Percentiles rank a stretch among this genome's conserved stretches.
Evolutionary conservation across 331 rosid species (phyloP).

Genomic region (Quercus lobata): DNA sequence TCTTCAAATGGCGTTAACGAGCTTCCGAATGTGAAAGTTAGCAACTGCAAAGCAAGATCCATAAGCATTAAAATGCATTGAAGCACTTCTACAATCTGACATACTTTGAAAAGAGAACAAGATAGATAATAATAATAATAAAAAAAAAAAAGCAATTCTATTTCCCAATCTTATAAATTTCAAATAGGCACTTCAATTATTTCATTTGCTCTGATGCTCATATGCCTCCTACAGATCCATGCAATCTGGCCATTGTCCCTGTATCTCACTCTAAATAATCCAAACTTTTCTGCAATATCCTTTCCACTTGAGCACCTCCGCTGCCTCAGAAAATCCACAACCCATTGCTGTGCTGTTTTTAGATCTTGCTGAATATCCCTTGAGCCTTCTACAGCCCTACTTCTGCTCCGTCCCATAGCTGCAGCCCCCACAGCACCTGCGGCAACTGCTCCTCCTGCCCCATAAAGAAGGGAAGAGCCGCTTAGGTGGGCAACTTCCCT

Average conservation of each 20-base stretch:
- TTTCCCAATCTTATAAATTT: constrained; percentile 4
- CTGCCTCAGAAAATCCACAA: constrained; percentile 89
- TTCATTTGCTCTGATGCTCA: constrained; percentile 73
- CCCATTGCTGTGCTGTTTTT: constrained; percentile 87
- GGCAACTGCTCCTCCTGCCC: constrained; percentile 67
- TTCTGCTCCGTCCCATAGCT: constrained; percentile 44
- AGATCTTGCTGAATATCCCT: constrained; percentile 69
- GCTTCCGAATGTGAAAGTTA: background rate
- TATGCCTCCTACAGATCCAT: constrained; percentile 91
- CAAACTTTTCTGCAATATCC: constrained; percentile 91
- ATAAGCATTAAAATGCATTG: background rate
- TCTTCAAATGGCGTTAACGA: background rate
- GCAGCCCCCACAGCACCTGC: constrained; percentile 64
- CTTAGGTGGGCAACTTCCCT: constrained; percentile 85
- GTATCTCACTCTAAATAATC: constrained; percentile 87
- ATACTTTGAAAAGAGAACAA: background rate
- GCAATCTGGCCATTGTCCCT: constrained; percentile 80
- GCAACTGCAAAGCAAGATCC: background rate
- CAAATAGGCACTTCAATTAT: constrained; percentile 79
- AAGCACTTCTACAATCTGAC: background rate
- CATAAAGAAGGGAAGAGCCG: constrained; percentile 55
- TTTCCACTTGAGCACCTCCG: constrained; percentile 77
- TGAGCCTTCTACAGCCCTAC: constrained; percentile 44
- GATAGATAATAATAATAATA: background rate
- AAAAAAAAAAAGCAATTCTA: background rate